Conservation (phyloP, 257 asterid genomes). For the Solanum pennellii region DNA sequence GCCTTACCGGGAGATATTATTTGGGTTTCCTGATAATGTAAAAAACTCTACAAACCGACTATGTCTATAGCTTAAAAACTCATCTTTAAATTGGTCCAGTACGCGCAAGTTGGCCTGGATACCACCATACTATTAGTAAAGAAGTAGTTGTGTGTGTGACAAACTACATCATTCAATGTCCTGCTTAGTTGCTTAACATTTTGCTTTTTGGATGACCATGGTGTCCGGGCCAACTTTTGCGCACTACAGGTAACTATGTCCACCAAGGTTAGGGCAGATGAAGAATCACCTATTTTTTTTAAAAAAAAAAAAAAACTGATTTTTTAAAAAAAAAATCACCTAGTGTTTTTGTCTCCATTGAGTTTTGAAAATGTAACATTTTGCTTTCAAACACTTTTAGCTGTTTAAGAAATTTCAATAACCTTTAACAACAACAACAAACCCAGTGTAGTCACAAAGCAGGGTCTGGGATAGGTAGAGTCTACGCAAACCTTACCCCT, state of each 20-base stretch:
- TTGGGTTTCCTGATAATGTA: neutral
- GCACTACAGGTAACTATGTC: neutral
- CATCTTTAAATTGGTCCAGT: neutral
- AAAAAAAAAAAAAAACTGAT: too few species aligned
- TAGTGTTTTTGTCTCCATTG: neutral
- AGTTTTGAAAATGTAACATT: neutral
- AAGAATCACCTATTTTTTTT: neutral
- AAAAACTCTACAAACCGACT: neutral
- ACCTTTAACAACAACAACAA: too few species aligned
- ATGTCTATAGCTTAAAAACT: neutral
- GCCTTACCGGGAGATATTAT: neutral
- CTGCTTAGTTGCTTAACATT: neutral
- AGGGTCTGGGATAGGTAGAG: too few species aligned
- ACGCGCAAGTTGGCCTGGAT: neutral
- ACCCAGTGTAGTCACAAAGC: too few species aligned
- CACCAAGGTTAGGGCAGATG: neutral
- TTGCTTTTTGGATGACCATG: neutral
- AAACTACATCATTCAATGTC: neutral
- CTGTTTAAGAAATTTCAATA: neutral
- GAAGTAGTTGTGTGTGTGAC: neutral
- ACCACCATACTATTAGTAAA: neutral
- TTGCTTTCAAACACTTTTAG: neutral
- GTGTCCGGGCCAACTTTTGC: neutral
- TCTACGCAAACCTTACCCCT: neutral
- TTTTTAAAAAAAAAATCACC: neutral